Percentiles rank a stretch among this genome's conserved stretches.
phyloP scores from a whole-genome alignment of 2,329 filamentous ascomycete genomes.

The Beauveria sp. region DNA sequence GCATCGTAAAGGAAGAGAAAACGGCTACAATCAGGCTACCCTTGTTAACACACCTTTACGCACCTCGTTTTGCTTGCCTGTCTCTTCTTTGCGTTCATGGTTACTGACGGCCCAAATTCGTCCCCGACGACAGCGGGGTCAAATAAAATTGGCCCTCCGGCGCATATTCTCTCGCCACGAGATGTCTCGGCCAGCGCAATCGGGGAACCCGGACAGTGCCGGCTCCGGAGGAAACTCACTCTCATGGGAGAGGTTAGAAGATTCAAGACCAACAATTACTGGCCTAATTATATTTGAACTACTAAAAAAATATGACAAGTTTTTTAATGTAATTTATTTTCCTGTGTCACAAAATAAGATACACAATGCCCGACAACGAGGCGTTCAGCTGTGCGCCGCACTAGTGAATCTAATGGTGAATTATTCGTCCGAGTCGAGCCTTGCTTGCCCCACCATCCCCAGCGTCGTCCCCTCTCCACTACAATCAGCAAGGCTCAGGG shows the following conservation, averaged over 20 bases:
- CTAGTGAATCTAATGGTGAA: neutral
- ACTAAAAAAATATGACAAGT: too few species aligned
- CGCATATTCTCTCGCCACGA: neutral
- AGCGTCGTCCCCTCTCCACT: neutral
- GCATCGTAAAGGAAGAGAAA: neutral
- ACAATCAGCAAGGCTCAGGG: neutral
- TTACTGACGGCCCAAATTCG: neutral
- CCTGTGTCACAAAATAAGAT: neutral
- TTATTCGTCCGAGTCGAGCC: neutral
- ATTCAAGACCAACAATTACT: too few species aligned
- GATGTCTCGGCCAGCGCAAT: neutral
- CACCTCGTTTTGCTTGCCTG: too few species aligned
- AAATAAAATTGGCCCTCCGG: neutral
- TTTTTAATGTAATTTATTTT: neutral
- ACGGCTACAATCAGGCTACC: too few species aligned
- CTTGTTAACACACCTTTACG: too few species aligned
- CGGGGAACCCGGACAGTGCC: neutral
- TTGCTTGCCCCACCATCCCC: neutral
- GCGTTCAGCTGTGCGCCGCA: conserved; percentile 1
- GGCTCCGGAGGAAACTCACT: too few species aligned
- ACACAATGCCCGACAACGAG: neutral
- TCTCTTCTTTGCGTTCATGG: too few species aligned
- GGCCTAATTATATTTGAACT: too few species aligned
- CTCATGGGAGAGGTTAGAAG: too few species aligned
- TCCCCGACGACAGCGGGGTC: neutral